Evolutionary conservation across 1,284 basidiomycete species (phyloP), one percentile per base, ranked within the genome.

Genomic region (Puccinia horiana): DNA sequence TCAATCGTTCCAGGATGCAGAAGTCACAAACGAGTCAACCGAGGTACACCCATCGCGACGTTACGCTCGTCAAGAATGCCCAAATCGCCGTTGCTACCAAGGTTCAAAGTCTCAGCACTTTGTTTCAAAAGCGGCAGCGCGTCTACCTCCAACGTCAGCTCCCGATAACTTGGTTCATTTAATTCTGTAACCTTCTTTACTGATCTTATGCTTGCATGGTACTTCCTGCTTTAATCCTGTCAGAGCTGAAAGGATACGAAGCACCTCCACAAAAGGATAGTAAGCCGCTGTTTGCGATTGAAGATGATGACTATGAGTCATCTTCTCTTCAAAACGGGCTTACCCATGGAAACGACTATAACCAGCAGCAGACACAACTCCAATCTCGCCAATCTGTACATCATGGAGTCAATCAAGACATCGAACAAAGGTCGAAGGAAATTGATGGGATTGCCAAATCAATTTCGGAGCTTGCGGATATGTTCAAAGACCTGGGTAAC

Each of bases 121-220:
- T 92, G n/a, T 99, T 99, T 86, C 90, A 97, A 83, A 98, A 96
- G 89, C 98, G 97, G 89, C 97, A 99, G 88, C 91, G 94, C 81
- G 92, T 96, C 44, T 99, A 99, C 88, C 93, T 99, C 91, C 93
- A 96, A 88, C 94, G 96, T 96, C 86, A 88, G 96, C 91, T 81
- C 84, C 81, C 32, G 44, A 9, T 11, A 18, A 49, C 12, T 44
- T 35, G 3, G 42, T 6, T 37, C 14, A 32, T 26, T 32, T 14
- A 32, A 26, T 35, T 9, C 29, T 70, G 20, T n/a, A 8, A 61
- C 32, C 61, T 70, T 67, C 1, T 61, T 42, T 4, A 40, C 49
- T 79, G 85, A 87, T 16, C 56, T 84, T 12, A 26, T 40, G 49
- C 56, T 76, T 65, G 47, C 47, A 37, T 52, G 35, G 70, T 35